Evolutionary conservation across 2,329 filamentous ascomycete species (phyloP).

Genomic region (Scleromitrula shiraiana): DNA sequence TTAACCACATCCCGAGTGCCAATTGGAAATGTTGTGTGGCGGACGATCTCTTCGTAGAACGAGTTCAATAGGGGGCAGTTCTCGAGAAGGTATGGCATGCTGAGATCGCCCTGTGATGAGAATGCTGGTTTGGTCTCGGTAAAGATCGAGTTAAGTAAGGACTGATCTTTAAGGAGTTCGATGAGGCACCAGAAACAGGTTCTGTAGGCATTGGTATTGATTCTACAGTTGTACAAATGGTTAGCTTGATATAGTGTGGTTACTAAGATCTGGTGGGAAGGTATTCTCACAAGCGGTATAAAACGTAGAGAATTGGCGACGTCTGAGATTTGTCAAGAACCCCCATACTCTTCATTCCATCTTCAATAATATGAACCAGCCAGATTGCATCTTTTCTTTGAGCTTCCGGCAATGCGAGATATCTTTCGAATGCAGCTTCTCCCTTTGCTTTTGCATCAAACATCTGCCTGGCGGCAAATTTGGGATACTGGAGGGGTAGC

Average conservation of each 20-base stretch:
- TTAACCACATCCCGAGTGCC: not conserved
- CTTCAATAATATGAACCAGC: not conserved
- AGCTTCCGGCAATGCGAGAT: not conserved
- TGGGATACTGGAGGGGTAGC: not conserved
- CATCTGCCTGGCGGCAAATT: not conserved
- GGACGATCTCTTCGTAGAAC: not conserved
- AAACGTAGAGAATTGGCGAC: not conserved
- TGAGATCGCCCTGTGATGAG: not conserved
- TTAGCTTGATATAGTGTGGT: not conserved
- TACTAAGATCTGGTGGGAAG: not conserved
- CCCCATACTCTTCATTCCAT: not conserved
- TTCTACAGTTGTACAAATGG: not conserved
- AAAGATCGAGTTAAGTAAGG: not conserved
- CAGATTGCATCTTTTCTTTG: not conserved
- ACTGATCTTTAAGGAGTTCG: not conserved
- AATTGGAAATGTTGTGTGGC: not conserved
- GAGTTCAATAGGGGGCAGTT: not conserved
- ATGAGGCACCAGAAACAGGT: not conserved
- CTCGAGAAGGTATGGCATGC: not conserved
- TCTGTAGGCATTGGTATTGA: slow-evolving; percentile 1
- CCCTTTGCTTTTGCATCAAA: not conserved
- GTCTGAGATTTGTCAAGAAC: not conserved
- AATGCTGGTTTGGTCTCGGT: not conserved
- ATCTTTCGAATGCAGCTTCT: not conserved
- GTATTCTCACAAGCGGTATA: not conserved